Evolutionary conservation across 768 basidiomycete species (phyloP).

Genomic region (Tylopilus balloui): DNA sequence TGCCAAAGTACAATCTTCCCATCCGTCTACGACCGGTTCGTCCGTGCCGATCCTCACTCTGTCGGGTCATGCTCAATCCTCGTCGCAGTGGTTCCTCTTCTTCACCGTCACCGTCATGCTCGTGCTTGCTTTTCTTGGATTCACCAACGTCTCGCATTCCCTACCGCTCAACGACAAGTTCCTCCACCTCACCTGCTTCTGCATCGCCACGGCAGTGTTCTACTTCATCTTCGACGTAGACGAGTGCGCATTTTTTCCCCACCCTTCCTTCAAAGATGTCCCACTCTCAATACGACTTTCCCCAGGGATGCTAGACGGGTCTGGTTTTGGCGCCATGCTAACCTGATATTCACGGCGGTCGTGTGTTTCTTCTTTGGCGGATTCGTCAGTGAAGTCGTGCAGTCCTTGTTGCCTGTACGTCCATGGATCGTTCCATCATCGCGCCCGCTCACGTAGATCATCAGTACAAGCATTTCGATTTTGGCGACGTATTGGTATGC

Average conservation of each 20-base stretch:
- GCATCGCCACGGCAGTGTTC: conserved; percentile 71
- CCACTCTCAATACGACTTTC: not conserved
- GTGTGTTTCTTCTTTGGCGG: conserved; percentile 79
- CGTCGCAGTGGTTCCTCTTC: conserved; percentile 70
- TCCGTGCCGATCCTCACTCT: not conserved
- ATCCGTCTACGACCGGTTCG: conserved; percentile 68
- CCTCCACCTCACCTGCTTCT: conserved; percentile 74
- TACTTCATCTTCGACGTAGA: conserved; percentile 88
- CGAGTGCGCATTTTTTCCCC: conserved; percentile 50
- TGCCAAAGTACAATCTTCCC: conserved; percentile 68
- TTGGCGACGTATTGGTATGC: conserved; percentile 67
- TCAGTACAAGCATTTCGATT: conserved; percentile 68
- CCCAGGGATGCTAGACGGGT: conserved; percentile 68
- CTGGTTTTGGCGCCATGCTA: conserved; percentile 82
- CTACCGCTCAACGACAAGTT: conserved; percentile 77
- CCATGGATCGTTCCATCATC: not conserved
- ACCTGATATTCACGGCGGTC: conserved; percentile 61
- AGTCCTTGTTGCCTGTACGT: conserved; percentile 68
- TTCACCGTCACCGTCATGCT: conserved; percentile 68
- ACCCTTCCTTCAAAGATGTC: not conserved
- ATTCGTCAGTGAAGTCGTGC: conserved; percentile 76
- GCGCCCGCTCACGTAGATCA: not conserved
- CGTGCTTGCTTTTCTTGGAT: conserved; percentile 67
- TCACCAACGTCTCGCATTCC: conserved; percentile 62
- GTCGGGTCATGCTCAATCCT: conserved; percentile 6